These are phyloP conservation scores for Nepenthes gracilis DNA, from an alignment of 148 eudicot species.

Conservation along the genomic window DNA sequence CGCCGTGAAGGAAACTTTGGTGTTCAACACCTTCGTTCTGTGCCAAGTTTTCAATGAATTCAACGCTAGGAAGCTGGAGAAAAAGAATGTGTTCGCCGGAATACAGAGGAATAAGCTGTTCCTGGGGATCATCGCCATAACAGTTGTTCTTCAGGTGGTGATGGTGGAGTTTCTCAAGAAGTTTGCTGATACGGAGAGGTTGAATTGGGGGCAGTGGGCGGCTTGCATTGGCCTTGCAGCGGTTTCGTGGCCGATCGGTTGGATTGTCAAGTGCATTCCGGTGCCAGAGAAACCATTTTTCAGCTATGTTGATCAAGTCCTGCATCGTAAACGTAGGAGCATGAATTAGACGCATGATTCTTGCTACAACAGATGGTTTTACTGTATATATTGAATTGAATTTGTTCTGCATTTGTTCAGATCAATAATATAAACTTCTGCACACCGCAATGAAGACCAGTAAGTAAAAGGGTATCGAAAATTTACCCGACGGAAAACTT, in stretches of 20 bases:
- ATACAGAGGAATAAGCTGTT: slow-evolving; percentile 19
- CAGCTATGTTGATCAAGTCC: neutral
- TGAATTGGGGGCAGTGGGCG: slow-evolving; percentile 24
- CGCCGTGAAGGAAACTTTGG: slow-evolving; percentile 16
- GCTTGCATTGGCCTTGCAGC: slow-evolving; percentile 17
- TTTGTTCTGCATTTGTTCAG: too few relatives aligned
- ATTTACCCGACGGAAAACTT: too few relatives aligned
- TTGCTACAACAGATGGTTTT: too few relatives aligned
- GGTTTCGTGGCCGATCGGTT: slow-evolving; percentile 19
- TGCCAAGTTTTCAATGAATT: slow-evolving; percentile 26
- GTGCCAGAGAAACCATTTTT: slow-evolving; percentile 11
- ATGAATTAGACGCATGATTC: too few relatives aligned
- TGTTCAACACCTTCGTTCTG: slow-evolving; percentile 22
- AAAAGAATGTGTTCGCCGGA: slow-evolving; percentile 22
- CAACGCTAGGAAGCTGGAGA: slow-evolving; percentile 23
- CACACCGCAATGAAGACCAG: too few relatives aligned
- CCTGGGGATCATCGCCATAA: slow-evolving; percentile 13
- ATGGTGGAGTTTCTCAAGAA: slow-evolving; percentile 27
- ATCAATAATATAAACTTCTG: too few relatives aligned
- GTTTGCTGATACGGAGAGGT: slow-evolving; percentile 22
- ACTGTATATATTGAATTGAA: too few relatives aligned
- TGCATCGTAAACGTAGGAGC: too few relatives aligned
- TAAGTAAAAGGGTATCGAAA: too few relatives aligned
- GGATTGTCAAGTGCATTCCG: slow-evolving; percentile 20
- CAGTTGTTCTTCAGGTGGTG: slow-evolving; percentile 19